Evolutionary conservation across 2,329 filamentous ascomycete species (phyloP).

Genomic region (Clonostachys solani): DNA sequence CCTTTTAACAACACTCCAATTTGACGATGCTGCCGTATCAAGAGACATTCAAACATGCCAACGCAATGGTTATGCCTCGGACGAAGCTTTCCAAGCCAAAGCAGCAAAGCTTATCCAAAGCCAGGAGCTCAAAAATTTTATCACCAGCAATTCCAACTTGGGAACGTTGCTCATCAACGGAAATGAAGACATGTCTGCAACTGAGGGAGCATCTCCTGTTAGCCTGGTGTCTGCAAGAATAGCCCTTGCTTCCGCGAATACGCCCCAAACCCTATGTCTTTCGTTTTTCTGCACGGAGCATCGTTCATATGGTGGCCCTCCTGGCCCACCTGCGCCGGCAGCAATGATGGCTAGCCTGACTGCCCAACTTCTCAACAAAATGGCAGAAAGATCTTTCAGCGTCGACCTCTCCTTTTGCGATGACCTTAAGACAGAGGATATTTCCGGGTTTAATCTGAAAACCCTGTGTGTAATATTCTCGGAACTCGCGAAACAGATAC

Average conservation of each 20-base stretch:
- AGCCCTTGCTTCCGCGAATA: neutral
- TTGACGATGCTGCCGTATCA: neutral
- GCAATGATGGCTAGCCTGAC: neutral
- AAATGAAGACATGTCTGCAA: slow-evolving; percentile 1
- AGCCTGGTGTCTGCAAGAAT: slow-evolving; percentile 4
- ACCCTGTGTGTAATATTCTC: neutral
- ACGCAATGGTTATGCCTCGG: neutral
- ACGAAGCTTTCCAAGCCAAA: neutral
- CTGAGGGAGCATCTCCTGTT: slow-evolving; percentile 2
- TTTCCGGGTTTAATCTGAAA: neutral
- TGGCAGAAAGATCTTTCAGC: neutral
- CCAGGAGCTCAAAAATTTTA: neutral
- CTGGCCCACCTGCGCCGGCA: neutral
- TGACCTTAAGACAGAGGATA: neutral
- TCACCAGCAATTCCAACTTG: neutral
- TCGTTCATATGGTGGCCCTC: neutral
- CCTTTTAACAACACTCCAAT: neutral
- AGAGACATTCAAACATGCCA: neutral
- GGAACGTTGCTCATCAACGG: slow-evolving; percentile 2
- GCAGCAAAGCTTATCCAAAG: neutral
- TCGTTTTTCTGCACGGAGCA: neutral
- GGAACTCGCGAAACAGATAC: neutral
- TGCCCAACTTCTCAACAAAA: neutral
- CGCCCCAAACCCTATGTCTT: neutral
- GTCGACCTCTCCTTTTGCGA: neutral